Base-by-base conservation (phyloP, 106 monocot genomes). In the Vanilla planifolia region DNA sequence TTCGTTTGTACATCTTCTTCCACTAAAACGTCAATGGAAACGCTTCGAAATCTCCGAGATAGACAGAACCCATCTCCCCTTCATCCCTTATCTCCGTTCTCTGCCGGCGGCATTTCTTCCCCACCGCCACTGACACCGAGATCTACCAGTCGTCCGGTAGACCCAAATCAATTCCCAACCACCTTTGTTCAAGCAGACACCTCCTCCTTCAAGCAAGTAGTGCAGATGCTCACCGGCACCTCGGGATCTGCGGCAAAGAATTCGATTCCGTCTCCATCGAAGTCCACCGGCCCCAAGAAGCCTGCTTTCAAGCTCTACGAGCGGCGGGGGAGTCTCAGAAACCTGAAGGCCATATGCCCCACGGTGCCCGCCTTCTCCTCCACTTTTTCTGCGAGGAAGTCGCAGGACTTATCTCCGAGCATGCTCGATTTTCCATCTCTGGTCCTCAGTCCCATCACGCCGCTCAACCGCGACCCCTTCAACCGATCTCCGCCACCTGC, bases 221-320 rank as follows among this genome's bases (percentile, higher is more conserved):
- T 84, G 19, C 84, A 84, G 71, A 75, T 79, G 75, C 79, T 84
- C 63, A 84, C 84, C 25, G 84, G 84, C 64, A 68, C 75, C 13
- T 23, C 71, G 25, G 83, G 71, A n/a, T 72, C 81, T 7, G 43
- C 68, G 20, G 6, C 52, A 4, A 52, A 52, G 24, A 8, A 19
- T 4, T 24, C 16, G 8, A 29, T 29, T 43, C 43, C 30, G n/a
- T 45, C 46, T 15, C 62, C 26, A 30, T 17, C 9, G 19, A 42
- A 30, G 0, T 0, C 37, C 7, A 37, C 37, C 7, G 68, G 71
- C 17, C 66, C 68, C 35, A 76, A 68, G 67, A 55, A 63, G 53
- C 71, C 67, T 14, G 30, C 75, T 8, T 76, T 76, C 80, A 81
- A 81, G 75, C 80, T 76, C 59, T 61, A 63, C 72, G 75, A 75